Percentiles rank a stretch among this genome's conserved stretches.
Conservation (phyloP, 1,139 yeast genomes). For the Debaryomyces udenii region DNA sequence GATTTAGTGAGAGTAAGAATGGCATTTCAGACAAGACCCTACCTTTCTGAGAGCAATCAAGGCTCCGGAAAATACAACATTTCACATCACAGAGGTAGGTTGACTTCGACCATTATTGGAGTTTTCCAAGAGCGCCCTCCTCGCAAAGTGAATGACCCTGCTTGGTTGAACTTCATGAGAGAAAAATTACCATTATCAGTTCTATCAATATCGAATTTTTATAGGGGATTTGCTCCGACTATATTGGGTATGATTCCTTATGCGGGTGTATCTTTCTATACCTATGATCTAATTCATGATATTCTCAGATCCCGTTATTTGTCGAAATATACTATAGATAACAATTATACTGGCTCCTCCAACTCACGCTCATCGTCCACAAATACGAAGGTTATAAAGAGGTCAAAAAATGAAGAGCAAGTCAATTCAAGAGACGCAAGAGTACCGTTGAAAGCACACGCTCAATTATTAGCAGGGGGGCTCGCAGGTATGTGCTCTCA, state of each 20-base stretch:
- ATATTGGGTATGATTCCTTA: conserved; percentile 95
- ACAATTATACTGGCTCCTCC: neutral
- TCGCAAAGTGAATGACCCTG: conserved; percentile 38
- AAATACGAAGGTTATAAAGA: conserved; percentile 22
- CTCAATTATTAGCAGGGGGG: conserved; percentile 94
- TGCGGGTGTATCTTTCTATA: conserved; percentile 95
- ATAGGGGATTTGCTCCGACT: conserved; percentile 94
- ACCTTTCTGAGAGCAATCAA: conserved; percentile 24
- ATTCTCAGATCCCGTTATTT: conserved; percentile 63
- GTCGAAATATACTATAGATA: conserved; percentile 57
- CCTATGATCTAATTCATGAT: conserved; percentile 91
- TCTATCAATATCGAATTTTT: conserved; percentile 66
- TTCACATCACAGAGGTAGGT: conserved; percentile 49
- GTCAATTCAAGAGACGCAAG: conserved; percentile 53
- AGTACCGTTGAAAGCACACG: conserved; percentile 81
- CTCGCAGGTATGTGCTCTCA: conserved; percentile 93
- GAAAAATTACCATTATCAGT: conserved; percentile 36
- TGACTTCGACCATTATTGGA: conserved; percentile 53
- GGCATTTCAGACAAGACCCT: conserved; percentile 77
- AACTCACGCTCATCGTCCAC: conserved; percentile 9
- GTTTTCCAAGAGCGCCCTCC: conserved; percentile 70
- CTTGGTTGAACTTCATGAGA: conserved; percentile 39
- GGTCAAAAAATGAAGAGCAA: conserved; percentile 22
- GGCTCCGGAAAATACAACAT: conserved; percentile 22
- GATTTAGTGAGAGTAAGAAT: conserved; percentile 88